Conservation (phyloP, 2,329 filamentous ascomycete species). For the Clonostachys byssicola region DNA sequence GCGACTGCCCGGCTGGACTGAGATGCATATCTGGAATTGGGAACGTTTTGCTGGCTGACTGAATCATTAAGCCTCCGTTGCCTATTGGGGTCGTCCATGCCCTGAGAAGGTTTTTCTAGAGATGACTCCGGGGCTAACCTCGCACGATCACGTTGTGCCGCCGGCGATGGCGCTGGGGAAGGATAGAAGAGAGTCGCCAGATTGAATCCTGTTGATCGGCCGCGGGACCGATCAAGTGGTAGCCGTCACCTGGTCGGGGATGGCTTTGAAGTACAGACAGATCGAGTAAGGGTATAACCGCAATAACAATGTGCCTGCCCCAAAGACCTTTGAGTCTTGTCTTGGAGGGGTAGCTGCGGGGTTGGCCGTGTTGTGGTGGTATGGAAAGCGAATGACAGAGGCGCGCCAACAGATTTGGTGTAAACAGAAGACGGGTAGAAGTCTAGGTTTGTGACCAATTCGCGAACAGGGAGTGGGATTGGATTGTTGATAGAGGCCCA, state of each 20-base stretch:
- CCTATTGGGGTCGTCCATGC: constrained; percentile 77
- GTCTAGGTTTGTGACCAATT: too few relatives aligned
- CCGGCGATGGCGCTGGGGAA: constrained; percentile 60
- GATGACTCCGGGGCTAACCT: constrained; percentile 49
- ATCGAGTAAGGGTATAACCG: too few relatives aligned
- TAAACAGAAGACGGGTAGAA: too few relatives aligned
- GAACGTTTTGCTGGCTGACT: constrained; percentile 56
- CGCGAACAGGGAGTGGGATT: too few relatives aligned
- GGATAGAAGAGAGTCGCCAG: constrained; percentile 58
- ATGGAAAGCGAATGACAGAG: too few relatives aligned
- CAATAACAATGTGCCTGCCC: background rate
- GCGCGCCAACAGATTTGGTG: too few relatives aligned
- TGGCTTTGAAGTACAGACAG: too few relatives aligned
- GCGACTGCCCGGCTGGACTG: constrained; percentile 10
- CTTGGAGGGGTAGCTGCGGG: too few relatives aligned
- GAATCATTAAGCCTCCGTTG: constrained; percentile 72
- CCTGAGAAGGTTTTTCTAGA: constrained; percentile 42
- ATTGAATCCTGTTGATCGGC: constrained; percentile 38
- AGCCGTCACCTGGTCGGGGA: too few relatives aligned
- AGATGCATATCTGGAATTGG: constrained; percentile 32
- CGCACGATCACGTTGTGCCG: constrained; percentile 60
- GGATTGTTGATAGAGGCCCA: too few relatives aligned
- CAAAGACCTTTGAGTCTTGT: background rate
- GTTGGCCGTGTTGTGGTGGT: too few relatives aligned
- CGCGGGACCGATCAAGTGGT: constrained; percentile 15